phyloP scores from a whole-genome alignment of 108 stramenopile genomes.

The Epithemia pelagica region DNA sequence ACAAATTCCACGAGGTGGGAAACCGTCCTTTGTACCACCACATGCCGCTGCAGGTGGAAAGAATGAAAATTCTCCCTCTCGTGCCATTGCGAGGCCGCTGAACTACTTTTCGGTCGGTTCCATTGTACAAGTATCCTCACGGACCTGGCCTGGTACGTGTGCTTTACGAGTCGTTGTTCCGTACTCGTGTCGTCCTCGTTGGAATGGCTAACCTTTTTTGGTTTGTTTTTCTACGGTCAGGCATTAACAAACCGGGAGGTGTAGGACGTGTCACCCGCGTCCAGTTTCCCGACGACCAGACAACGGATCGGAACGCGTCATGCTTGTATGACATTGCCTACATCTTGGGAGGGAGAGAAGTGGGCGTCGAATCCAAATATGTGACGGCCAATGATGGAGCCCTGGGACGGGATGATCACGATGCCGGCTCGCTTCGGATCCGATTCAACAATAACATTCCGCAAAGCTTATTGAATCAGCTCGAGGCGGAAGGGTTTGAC shows the following conservation, averaged over 20 bases:
- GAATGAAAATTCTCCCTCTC: background rate
- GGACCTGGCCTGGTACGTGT: slow-evolving; percentile 66
- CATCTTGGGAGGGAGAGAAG: slow-evolving; percentile 72
- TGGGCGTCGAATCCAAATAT: slow-evolving; percentile 59
- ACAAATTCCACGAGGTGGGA: too few relatives aligned
- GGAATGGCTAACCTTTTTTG: too few relatives aligned
- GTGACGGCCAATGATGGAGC: slow-evolving; percentile 14
- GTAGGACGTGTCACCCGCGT: slow-evolving; percentile 59
- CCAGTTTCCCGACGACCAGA: slow-evolving; percentile 7
- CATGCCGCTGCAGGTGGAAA: too few relatives aligned
- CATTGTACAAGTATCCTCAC: slow-evolving; percentile 59
- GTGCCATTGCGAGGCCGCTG: background rate
- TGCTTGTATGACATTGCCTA: slow-evolving; percentile 64
- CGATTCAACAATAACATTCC: slow-evolving; percentile 7
- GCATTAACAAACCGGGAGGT: slow-evolving; percentile 84
- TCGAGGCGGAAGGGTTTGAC: slow-evolving; percentile 45
- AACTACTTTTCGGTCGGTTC: slow-evolving; percentile 37
- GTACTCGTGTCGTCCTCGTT: too few relatives aligned
- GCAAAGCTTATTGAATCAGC: slow-evolving; percentile 18
- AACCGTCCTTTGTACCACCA: too few relatives aligned
- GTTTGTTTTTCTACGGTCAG: slow-evolving; percentile 7
- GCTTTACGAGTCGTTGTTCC: background rate
- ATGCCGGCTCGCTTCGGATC: slow-evolving; percentile 6
- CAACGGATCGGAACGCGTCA: slow-evolving; percentile 17
- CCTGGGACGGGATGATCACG: background rate